Base-by-base conservation (phyloP, 495 filamentous ascomycete genomes). In the Hypomontagnella submonticulosa region DNA sequence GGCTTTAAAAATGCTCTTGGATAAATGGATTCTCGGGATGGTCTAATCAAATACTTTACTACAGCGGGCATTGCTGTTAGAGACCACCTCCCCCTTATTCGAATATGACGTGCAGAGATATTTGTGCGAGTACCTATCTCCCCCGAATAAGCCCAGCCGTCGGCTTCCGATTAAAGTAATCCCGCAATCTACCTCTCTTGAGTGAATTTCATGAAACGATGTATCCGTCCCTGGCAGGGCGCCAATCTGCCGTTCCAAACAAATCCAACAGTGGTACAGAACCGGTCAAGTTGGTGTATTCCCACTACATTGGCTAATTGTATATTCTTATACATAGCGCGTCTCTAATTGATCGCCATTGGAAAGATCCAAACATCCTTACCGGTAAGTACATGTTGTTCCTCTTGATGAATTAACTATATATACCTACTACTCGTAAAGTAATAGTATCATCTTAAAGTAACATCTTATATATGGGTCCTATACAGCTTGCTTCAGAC, bases 201-300 rank as follows among this genome's bases (percentile, higher is more conserved):
- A 54, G 42, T 16, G n/a, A 23, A 11, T 40, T 18, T 15, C 27
- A 57, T 19, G 16, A 18, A 34, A 40, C 6, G 58, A 59, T 47
- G 15, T 13, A 57, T 49, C 53, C 19, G 47, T 62, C 48, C 57
- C 58, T 62, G 64, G 41, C 53, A 62, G 63, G 34, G 33, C 42
- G 49, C 49, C 59, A 68, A 68, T 63, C 48, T 61, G 27, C 55
- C 51, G 60, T 64, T 37, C 66, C 50, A 57, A 64, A 56, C 11
- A 15, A 15, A 32, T 12, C 7, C 10, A 61, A 43, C n/a, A 38
- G 5, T 50, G 56, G 66, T 52, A 61, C 59, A 44, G 47, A 52
- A 33, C 41, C 42, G 15, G 36, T 49, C 40, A 40, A 49, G 36
- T 43, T 27, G 36, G 34, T 23, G 13, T 33, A 52, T 46, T 53